Percentiles rank a stretch among this genome's conserved stretches.
phyloP scores from a whole-genome alignment of 2,329 filamentous ascomycete species.

The Aspergillus alliaceus region DNA sequence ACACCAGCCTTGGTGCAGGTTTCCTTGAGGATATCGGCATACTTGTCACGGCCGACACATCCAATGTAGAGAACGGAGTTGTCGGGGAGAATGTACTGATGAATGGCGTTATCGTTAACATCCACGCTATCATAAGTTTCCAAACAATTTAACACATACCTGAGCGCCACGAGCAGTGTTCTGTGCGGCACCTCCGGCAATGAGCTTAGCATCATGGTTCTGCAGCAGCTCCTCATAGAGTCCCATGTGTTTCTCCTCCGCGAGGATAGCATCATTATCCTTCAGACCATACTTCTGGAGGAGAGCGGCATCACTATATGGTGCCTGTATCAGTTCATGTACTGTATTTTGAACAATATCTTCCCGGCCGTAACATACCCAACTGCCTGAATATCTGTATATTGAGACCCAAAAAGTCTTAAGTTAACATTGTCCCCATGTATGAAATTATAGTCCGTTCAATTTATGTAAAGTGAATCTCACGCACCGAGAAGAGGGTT shows the following conservation, averaged over 20 bases:
- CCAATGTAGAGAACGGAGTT: conserved; percentile 93
- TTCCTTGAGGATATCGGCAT: conserved; percentile 81
- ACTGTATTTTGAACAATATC: not conserved
- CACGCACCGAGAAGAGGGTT: conserved; percentile 85
- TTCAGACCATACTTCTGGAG: conserved; percentile 93
- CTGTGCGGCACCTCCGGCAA: conserved; percentile 93
- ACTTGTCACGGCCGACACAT: conserved; percentile 93
- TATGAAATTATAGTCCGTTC: not conserved
- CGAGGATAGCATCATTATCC: conserved; percentile 95
- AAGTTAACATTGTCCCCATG: conserved; percentile 19
- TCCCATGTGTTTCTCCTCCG: conserved; percentile 82
- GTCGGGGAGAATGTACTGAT: conserved; percentile 79
- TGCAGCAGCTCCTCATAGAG: conserved; percentile 87
- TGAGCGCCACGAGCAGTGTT: conserved; percentile 95
- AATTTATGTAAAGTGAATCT: not conserved
- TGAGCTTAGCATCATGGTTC: conserved; percentile 88
- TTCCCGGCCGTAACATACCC: conserved; percentile 49
- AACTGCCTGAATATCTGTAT: conserved; percentile 80
- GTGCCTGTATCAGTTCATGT: conserved; percentile 3
- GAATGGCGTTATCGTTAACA: conserved; percentile 11
- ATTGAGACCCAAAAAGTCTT: not conserved
- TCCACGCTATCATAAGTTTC: not conserved
- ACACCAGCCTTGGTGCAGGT: conserved; percentile 86
- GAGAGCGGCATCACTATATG: conserved; percentile 70
- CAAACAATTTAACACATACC: conserved; percentile 36